Base-by-base conservation (phyloP, 2,329 filamentous ascomycete genomes). In the Aspergillus felis region DNA sequence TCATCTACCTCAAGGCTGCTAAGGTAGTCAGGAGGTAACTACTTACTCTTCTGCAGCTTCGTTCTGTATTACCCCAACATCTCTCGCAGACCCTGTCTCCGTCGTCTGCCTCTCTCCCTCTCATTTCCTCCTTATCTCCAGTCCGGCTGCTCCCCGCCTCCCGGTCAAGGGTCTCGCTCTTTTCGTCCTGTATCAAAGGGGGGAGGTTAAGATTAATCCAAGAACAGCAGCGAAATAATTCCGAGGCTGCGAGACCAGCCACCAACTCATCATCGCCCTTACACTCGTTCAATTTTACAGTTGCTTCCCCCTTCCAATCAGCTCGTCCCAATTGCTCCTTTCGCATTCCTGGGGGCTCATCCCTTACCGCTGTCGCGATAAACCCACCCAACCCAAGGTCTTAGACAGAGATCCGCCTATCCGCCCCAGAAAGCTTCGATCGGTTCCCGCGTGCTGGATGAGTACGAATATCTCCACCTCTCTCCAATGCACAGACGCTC, bases 401-500 rank as follows among this genome's bases (percentile, higher is more conserved):
- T 57, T 56, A 51, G 22, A 22, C 42, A 24, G n/a, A 20, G 42
- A 46, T 46, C 57, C 54, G 57, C 51, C 58, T 32, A 56, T 46
- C 51, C 29, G 46, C 51, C 59, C 20, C 50, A 50, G 44, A 51
- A 50, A 22, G 22, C 44, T 54, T 44, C 56, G 58, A 59, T 62
- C 58, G 32, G 51, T 59, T 53, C 57, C 56, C 63, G 62, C 64
- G 65, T 66, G 64, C 71, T 74, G 72, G 67, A 74, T 74, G 73
- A 73, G 68, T 68, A 65, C 63, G 63, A 59, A 59, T 64, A 66
- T 60, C 63, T 66, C 66, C 64, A 66, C 64, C 60, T 69, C 69
- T n/a, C 68, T 74, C 74, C 68, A 76, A 78, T 78, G 75, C 75
- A 72, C 68, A 76, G 73, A 75, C 75, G 74, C 67, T 75, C 71